Evolutionary conservation across 768 basidiomycete genomes (phyloP).

Genomic region (Gymnopilus dilepis): DNA sequence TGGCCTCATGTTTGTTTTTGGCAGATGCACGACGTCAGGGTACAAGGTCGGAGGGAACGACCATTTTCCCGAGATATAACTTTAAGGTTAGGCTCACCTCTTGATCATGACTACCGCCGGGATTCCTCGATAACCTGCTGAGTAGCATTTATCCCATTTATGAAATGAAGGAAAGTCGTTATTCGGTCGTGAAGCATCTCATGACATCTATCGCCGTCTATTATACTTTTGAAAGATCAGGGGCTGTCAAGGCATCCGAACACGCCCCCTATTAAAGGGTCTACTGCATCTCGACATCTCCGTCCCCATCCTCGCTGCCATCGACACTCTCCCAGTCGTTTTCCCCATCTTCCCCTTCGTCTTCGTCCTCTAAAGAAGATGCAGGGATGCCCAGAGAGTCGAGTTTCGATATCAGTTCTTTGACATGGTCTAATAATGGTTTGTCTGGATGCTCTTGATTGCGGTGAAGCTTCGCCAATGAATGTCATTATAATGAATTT

Average conservation of each 20-base stretch:
- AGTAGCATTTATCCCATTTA: not conserved
- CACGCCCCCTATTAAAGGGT: not conserved
- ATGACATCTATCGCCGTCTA: conserved; percentile 22
- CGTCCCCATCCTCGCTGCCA: conserved; percentile 59
- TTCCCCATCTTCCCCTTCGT: conserved; percentile 56
- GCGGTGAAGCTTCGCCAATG: conserved; percentile 59
- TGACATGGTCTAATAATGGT: conserved; percentile 75
- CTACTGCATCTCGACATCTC: conserved; percentile 64
- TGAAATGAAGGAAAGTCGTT: conserved; percentile 6
- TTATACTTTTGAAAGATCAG: conserved; percentile 36
- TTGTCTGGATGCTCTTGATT: conserved; percentile 77
- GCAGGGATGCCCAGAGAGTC: conserved; percentile 69
- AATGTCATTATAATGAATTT: conserved; percentile 8
- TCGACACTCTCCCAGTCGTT: conserved; percentile 75
- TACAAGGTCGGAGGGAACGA: not conserved
- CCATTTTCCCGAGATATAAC: not conserved
- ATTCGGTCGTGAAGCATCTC: conserved; percentile 4
- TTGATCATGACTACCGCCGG: conserved; percentile 15
- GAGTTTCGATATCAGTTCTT: conserved; percentile 73
- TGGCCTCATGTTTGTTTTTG: conserved; percentile 17
- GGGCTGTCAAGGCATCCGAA: conserved; percentile 1
- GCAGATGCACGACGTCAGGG: conserved; percentile 4
- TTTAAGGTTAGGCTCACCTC: conserved; percentile 16
- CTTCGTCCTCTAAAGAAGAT: conserved; percentile 62
- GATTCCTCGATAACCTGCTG: not conserved